Conservation (phyloP, 2,329 filamentous ascomycete genomes). For the Ceratocystis eucalypticola region DNA sequence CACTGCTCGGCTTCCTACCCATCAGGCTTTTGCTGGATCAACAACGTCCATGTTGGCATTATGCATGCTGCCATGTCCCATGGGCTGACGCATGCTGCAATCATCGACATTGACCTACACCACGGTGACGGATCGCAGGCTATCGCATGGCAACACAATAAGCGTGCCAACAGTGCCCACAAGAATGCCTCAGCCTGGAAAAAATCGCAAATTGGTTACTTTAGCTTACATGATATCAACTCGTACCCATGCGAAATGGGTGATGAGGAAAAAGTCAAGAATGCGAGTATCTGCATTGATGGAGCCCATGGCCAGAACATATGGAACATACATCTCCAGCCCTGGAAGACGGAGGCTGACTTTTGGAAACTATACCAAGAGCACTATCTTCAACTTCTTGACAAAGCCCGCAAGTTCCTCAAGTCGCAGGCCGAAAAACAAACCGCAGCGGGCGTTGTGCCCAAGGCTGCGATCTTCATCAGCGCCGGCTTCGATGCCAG, state of each 20-base stretch:
- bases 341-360: constrained; percentile 68
- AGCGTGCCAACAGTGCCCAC: constrained; percentile 55
- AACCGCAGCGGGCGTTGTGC: constrained; percentile 42
- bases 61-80: constrained; percentile 75
- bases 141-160: constrained; percentile 84
- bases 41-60: constrained; percentile 95
- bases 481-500: constrained; percentile 96
- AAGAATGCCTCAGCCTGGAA: constrained; percentile 66
- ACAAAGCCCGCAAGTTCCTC: constrained; percentile 72
- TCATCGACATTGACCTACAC: constrained; percentile 83
- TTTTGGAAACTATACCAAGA: constrained; percentile 83
- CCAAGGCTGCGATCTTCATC: constrained; percentile 81
- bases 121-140: constrained; percentile 93
- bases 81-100: constrained; percentile 83
- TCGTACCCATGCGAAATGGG: constrained; percentile 92
- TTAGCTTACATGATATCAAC: constrained; percentile 95
- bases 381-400: constrained; percentile 61
- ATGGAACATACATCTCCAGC: constrained; percentile 89
- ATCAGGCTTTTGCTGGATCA: constrained; percentile 96
- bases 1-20: constrained; percentile 84
- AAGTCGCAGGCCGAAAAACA: constrained; percentile 56
- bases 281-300: constrained; percentile 86
- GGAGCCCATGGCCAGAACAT: constrained; percentile 87
- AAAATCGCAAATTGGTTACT: constrained; percentile 84
- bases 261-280: constrained; percentile 86